phyloP scores from a whole-genome alignment of 2,329 filamentous ascomycete genomes.

The Alternaria triticina region DNA sequence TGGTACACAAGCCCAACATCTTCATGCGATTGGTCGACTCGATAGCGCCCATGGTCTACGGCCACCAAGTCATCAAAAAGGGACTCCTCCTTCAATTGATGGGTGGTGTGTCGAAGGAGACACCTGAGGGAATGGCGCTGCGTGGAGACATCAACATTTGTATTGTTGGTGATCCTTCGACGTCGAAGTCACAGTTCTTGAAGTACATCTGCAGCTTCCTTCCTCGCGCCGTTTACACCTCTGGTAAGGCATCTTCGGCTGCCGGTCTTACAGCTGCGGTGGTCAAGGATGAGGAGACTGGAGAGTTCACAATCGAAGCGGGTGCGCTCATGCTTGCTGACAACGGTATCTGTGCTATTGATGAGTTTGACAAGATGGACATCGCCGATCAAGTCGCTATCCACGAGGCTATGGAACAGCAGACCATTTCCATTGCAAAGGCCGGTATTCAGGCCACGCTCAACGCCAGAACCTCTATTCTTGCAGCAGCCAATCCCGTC shows the following conservation, averaged over 20 bases:
- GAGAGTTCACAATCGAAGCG: conserved; percentile 98
- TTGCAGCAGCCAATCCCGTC: conserved; percentile 95
- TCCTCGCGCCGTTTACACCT: conserved; percentile 96
- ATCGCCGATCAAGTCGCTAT: conserved; percentile 96
- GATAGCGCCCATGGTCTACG: conserved; percentile 95
- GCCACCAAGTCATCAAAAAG: conserved; percentile 97
- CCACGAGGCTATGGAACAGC: conserved; percentile 99
- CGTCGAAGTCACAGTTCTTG: conserved; percentile 96
- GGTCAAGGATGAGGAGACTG: conserved; percentile 97
- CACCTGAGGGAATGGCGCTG: conserved; percentile 91
- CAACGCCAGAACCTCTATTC: conserved; percentile 92
- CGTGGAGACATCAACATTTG: conserved; percentile 99
- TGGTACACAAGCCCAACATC: conserved; percentile 96
- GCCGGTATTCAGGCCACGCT: conserved; percentile 97
- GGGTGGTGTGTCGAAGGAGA: conserved; percentile 92
- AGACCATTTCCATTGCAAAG: conserved; percentile 98
- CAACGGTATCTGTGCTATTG: conserved; percentile 96
- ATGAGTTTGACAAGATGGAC: conserved; percentile 99
- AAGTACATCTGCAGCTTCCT: conserved; percentile 98
- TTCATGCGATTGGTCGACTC: conserved; percentile 92
- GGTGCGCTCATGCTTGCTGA: conserved; percentile 97
- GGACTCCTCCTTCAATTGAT: conserved; percentile 91
- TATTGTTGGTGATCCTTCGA: conserved; percentile 95
- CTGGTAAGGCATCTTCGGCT: conserved; percentile 94
- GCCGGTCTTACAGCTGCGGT: conserved; percentile 97